Evolutionary conservation across 176 grass and related monocot species (phyloP).

Genomic region (Triticum aestivum): IWGSC_CS_RefSeq_v2.1 NC_057812.1:523748414-523748913

Average conservation of each 20-base stretch:
- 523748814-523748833: too few relatives aligned
- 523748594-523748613: not conserved
- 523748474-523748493: too few relatives aligned
- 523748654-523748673: not conserved
- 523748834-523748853: too few relatives aligned
- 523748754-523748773: too few relatives aligned
- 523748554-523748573: not conserved
- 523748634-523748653: constrained; percentile 22
- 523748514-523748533: constrained; percentile 30
- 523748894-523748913: too few relatives aligned
- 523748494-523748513: not conserved
- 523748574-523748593: not conserved
- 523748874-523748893: too few relatives aligned
- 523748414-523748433: not conserved
- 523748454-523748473: too few relatives aligned
- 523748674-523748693: constrained; percentile 1
- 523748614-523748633: constrained; percentile 9
- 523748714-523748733: not conserved
- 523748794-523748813: too few relatives aligned
- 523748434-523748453: too few relatives aligned
- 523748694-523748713: not conserved
- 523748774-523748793: not conserved
- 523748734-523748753: not conserved
- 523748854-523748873: too few relatives aligned
- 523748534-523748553: constrained; percentile 34